A percentile compares a stretch with the other conserved stretches of the same genome.
These are phyloP conservation scores for Penicillium longicatenatum DNA, from an alignment of 495 filamentous ascomycete species.

Conservation along the genomic window DNA sequence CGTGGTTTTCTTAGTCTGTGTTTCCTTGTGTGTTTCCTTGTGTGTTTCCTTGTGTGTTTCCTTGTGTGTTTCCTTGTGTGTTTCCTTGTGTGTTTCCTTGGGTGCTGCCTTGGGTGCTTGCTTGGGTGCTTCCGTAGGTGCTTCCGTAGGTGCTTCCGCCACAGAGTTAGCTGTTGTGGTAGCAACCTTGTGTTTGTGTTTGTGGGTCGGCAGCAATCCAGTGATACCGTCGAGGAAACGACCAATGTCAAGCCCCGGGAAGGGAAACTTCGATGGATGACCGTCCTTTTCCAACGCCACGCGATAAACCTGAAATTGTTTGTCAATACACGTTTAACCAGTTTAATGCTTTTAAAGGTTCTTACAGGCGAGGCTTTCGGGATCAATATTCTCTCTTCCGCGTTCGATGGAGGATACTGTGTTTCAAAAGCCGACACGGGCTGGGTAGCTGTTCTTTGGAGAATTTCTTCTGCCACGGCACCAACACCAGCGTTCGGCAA, in stretches of 20 bases:
- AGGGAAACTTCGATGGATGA: conserved; percentile 39
- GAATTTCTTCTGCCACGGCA: conserved; percentile 13
- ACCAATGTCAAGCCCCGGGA: conserved; percentile 21
- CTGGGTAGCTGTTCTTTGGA: conserved; percentile 21
- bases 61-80: too few species aligned
- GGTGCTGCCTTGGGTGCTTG: too few species aligned
- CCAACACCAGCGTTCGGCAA: conserved; percentile 24
- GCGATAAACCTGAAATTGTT: conserved; percentile 34
- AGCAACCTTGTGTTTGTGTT: not conserved
- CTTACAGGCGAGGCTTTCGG: conserved; percentile 38
- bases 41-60: too few species aligned
- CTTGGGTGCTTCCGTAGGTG: too few species aligned
- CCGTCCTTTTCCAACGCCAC: conserved; percentile 46
- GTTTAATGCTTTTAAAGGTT: not conserved
- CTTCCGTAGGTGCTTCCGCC: not conserved
- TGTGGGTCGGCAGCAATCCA: conserved; percentile 18
- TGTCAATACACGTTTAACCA: conserved; percentile 5
- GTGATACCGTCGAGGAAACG: conserved; percentile 28
- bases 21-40: too few species aligned
- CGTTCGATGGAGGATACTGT: conserved; percentile 38
- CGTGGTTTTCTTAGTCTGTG: not conserved
- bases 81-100: too few species aligned
- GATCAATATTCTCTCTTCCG: conserved; percentile 26
- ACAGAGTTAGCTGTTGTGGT: not conserved
- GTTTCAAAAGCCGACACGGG: conserved; percentile 31